These are phyloP conservation scores for Scenedesmus sp. DNA, from an alignment of 163 green algal species.

Conservation along the genomic window DNA sequence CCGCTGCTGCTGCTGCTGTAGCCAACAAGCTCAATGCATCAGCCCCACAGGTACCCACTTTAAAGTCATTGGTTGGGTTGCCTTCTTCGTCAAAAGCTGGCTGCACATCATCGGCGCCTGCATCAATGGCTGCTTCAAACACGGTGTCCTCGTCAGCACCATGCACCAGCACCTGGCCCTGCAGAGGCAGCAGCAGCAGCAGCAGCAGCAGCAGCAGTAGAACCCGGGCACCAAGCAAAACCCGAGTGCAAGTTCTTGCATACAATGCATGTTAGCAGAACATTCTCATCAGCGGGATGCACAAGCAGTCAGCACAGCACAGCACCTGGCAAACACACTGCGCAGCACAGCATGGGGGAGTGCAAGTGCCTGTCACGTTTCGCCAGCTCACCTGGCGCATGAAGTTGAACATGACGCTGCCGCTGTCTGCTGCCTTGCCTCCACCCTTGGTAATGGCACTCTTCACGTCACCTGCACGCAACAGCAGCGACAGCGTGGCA, in stretches of 20 bases:
- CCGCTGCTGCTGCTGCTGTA: background rate
- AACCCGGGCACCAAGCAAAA: background rate
- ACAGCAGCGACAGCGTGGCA: background rate
- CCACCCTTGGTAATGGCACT: conserved; percentile 84
- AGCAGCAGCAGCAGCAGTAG: background rate
- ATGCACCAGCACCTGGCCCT: conserved; percentile 45
- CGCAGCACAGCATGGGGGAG: background rate
- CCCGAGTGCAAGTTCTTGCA: background rate
- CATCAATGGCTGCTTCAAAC: conserved; percentile 91
- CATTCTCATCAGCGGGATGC: conserved; percentile 46
- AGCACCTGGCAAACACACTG: background rate
- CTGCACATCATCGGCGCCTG: conserved; percentile 88
- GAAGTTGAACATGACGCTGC: conserved; percentile 96
- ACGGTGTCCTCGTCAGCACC: conserved; percentile 72
- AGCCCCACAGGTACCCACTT: conserved; percentile 34
- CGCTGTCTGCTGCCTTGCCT: conserved; percentile 89
- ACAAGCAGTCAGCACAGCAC: background rate
- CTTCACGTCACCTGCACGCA: conserved; percentile 74
- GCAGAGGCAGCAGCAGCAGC: background rate
- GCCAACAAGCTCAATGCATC: background rate
- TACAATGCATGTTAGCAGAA: background rate
- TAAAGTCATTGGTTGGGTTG: conserved; percentile 54
- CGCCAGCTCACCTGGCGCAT: conserved; percentile 61
- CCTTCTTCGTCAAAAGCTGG: conserved; percentile 78
- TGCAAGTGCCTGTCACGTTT: background rate